Conservation (phyloP, 352 stramenopile genomes). For the Phytophthora rubi region DNA sequence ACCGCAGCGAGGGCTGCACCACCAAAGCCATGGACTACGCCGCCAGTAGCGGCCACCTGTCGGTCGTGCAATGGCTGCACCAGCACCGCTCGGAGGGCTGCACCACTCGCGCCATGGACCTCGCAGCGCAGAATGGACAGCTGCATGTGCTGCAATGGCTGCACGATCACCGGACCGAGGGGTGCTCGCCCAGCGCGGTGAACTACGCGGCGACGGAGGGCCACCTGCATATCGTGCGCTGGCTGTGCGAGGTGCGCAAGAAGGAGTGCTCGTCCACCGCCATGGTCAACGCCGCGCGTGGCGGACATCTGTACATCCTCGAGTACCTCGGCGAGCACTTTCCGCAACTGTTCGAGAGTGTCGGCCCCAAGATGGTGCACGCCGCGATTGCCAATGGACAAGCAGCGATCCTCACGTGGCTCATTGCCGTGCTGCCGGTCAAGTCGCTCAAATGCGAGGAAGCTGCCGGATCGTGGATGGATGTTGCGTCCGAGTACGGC, state of each 20-base stretch:
- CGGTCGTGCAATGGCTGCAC: slow-evolving; percentile 68
- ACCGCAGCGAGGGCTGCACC: slow-evolving; percentile 67
- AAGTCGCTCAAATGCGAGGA: slow-evolving; percentile 76
- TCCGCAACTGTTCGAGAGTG: slow-evolving; percentile 53
- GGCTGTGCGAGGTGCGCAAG: slow-evolving; percentile 56
- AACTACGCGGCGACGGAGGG: slow-evolving; percentile 64
- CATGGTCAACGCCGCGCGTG: slow-evolving; percentile 65
- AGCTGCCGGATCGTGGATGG: slow-evolving; percentile 68
- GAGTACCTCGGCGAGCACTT: slow-evolving; percentile 57
- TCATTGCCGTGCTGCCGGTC: slow-evolving; percentile 63
- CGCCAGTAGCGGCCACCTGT: slow-evolving; percentile 58
- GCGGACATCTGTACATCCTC: slow-evolving; percentile 65
- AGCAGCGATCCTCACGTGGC: slow-evolving; percentile 60
- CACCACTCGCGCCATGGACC: slow-evolving; percentile 68
- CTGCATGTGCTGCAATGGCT: slow-evolving; percentile 75
- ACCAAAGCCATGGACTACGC: slow-evolving; percentile 71
- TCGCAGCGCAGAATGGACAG: slow-evolving; percentile 67
- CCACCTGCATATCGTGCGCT: slow-evolving; percentile 64
- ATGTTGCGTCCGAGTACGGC: slow-evolving; percentile 72
- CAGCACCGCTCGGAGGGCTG: slow-evolving; percentile 49
- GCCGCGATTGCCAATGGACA: slow-evolving; percentile 68
- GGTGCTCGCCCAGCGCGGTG: slow-evolving; percentile 70
- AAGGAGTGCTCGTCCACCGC: slow-evolving; percentile 58
- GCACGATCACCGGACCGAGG: slow-evolving; percentile 64
- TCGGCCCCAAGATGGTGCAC: slow-evolving; percentile 69